Evolutionary conservation across 768 basidiomycete species (phyloP).

Genomic region (Heimioporus sp.): DNA sequence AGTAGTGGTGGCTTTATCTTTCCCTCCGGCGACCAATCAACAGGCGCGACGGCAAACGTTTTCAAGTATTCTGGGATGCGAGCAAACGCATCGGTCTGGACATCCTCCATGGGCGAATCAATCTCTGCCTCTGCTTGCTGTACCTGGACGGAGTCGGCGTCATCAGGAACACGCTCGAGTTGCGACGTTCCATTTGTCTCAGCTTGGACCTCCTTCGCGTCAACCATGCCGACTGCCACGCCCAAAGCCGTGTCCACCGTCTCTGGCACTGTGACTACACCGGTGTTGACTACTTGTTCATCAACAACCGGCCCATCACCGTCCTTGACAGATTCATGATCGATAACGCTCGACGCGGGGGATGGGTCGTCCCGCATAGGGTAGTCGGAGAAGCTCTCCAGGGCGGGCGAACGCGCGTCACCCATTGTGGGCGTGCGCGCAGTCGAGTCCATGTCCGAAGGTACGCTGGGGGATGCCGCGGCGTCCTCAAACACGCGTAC

Average conservation of each 20-base stretch:
- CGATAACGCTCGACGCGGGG: constrained; percentile 28
- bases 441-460: constrained; percentile 28
- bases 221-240: not conserved
- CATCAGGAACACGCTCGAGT: not conserved
- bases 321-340: constrained; percentile 22
- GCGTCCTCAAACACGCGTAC: constrained; percentile 10
- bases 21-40: constrained; percentile 60
- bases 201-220: not conserved
- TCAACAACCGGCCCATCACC: not conserved
- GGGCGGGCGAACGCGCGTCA: constrained; percentile 18
- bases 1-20: constrained; percentile 67
- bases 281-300: not conserved
- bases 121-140: constrained; percentile 5
- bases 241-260: not conserved
- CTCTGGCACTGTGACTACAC: too few species aligned
- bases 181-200: constrained; percentile 1
- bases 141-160: not conserved
- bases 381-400: constrained; percentile 25
- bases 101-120: constrained; percentile 36
- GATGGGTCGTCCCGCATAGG: constrained; percentile 24
- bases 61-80: constrained; percentile 55
- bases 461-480: constrained; percentile 21
- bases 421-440: constrained; percentile 20
- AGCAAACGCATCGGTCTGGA: constrained; percentile 34
- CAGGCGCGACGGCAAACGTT: constrained; percentile 68